Percentiles rank a stretch among this genome's conserved stretches.
Conservation (phyloP, 2,329 filamentous ascomycete species). For the Colletotrichum zoysiae region DNA sequence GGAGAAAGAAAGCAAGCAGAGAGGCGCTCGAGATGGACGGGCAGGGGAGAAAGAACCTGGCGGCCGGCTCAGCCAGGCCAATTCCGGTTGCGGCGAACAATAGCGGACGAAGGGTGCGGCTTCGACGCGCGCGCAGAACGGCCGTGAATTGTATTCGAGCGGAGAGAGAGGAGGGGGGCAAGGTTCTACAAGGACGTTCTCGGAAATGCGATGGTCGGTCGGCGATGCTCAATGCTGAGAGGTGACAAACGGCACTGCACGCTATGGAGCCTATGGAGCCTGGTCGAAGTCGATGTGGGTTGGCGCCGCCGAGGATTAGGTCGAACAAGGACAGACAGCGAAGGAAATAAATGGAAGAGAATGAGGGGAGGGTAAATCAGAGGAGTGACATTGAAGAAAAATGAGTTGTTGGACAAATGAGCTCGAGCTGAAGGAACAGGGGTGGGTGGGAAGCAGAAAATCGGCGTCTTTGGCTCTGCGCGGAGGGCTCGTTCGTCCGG, state of each 20-base stretch:
- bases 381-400: not conserved
- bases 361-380: not conserved
- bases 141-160: not conserved
- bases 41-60: slow-evolving; percentile 18
- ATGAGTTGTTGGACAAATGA: not conserved
- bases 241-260: not conserved
- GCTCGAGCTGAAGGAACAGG: not conserved
- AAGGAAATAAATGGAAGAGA: not conserved
- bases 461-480: not conserved
- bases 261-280: not conserved
- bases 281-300: not conserved
- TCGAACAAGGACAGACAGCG: not conserved
- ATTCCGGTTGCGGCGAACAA: slow-evolving; percentile 12
- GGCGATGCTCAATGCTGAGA: not conserved
- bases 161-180: not conserved
- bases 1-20: not conserved
- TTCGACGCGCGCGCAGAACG: not conserved
- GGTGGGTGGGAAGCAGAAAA: not conserved
- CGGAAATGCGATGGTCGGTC: not conserved
- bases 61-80: slow-evolving; percentile 40
- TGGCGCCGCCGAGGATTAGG: not conserved
- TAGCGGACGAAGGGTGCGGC: not conserved
- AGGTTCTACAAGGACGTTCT: not conserved
- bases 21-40: not conserved
- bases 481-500: slow-evolving; percentile 4